Evolutionary conservation across 2,329 filamentous ascomycete genomes (phyloP).

Genomic region (Alternaria tenuissima): DNA sequence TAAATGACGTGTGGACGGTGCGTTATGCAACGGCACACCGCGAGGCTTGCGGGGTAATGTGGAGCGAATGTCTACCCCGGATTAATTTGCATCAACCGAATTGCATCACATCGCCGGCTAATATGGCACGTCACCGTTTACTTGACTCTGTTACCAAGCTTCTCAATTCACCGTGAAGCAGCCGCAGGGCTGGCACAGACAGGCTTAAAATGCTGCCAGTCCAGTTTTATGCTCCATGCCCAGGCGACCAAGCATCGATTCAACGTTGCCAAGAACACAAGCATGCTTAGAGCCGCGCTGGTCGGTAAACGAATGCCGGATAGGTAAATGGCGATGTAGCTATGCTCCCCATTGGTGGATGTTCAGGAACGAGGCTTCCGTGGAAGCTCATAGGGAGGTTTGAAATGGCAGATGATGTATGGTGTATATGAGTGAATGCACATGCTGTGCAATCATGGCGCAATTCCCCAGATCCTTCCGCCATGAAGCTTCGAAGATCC

Average conservation of each 20-base stretch:
- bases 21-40: not conserved
- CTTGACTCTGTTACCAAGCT: not conserved
- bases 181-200: not conserved
- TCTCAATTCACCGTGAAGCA: not conserved
- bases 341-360: constrained; percentile 1
- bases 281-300: not conserved
- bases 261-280: not conserved
- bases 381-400: not conserved
- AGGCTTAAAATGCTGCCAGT: not conserved
- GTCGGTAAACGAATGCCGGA: not conserved
- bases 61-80: constrained; percentile 13
- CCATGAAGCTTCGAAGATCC: constrained; percentile 8
- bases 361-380: not conserved
- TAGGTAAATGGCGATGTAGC: not conserved
- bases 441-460: not conserved
- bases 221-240: not conserved
- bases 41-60: constrained; percentile 6
- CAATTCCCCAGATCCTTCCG: not conserved
- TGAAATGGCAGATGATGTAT: not conserved
- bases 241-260: not conserved
- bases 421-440: constrained; percentile 1
- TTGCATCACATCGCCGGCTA: not conserved
- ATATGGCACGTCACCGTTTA: not conserved
- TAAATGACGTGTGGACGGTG: not conserved
- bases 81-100: constrained; percentile 5